Evolutionary conservation across 306 rosid species (phyloP).

Genomic region (Prunus davidiana): DNA sequence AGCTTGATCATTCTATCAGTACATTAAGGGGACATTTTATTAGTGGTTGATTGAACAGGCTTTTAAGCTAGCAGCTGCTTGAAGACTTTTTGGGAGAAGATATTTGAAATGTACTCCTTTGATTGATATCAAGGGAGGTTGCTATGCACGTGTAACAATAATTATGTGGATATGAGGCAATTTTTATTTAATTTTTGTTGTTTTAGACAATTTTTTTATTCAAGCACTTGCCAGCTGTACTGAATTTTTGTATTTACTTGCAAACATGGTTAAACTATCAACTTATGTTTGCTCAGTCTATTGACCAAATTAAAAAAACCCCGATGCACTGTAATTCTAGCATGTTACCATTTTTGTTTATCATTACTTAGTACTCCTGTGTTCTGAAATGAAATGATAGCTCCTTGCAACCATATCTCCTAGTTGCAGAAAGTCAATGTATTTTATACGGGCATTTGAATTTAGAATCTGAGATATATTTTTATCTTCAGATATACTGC

Average conservation of each 20-base stretch:
- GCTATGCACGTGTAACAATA: not conserved
- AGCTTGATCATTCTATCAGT: not conserved
- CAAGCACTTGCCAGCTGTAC: not conserved
- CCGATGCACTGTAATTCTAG: not conserved
- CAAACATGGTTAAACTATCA: not conserved
- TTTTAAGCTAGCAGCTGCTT: not conserved
- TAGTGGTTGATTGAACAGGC: not conserved
- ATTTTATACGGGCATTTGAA: not conserved
- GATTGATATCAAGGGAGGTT: not conserved
- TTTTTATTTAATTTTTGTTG: not conserved
- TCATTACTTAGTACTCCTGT: not conserved
- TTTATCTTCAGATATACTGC: not conserved
- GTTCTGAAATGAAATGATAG: not conserved
- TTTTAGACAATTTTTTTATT: not conserved
- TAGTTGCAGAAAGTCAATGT: not conserved
- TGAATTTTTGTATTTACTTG: not conserved
- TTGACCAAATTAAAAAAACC: not conserved
- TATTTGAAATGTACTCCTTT: not conserved
- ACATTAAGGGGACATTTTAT: not conserved
- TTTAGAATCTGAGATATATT: not conserved
- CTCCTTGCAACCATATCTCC: not conserved
- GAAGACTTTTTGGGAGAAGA: not conserved
- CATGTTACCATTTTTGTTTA: not conserved
- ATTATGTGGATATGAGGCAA: not conserved
- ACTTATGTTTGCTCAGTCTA: not conserved